Percentiles rank a stretch among this genome's conserved stretches.
Conservation (phyloP, 2,329 filamentous ascomycete species). For the Pseudofabraea citricarpa region DNA sequence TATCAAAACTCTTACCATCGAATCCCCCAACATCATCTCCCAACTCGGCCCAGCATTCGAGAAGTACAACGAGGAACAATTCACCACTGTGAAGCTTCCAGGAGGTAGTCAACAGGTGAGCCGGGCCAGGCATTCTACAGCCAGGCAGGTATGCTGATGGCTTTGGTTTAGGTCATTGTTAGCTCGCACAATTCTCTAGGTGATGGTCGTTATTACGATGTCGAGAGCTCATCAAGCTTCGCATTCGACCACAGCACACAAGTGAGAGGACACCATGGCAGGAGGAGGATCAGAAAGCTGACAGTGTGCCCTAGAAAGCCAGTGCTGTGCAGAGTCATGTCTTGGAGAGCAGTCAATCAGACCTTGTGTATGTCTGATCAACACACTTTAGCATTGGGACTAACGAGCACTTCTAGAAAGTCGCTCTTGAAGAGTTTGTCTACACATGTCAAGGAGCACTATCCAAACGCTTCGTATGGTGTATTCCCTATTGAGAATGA, state of each 20-base stretch:
- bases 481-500: constrained; percentile 78
- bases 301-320: constrained; percentile 64
- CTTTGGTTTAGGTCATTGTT: constrained; percentile 63
- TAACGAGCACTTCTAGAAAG: constrained; percentile 50
- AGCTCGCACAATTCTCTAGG: constrained; percentile 82
- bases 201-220: constrained; percentile 81
- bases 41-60: constrained; percentile 80
- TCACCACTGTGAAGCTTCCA: constrained; percentile 82
- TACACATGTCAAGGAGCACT: constrained; percentile 82
- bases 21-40: constrained; percentile 61
- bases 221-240: constrained; percentile 83
- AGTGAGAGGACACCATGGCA: constrained; percentile 34
- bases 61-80: constrained; percentile 95
- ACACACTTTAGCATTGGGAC: not conserved
- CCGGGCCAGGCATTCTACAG: too few species aligned
- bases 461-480: constrained; percentile 73
- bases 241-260: constrained; percentile 80
- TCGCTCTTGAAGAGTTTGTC: constrained; percentile 75
- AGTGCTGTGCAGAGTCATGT: constrained; percentile 75
- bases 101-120: constrained; percentile 73
- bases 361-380: constrained; percentile 64
- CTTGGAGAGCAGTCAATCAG: constrained; percentile 69
- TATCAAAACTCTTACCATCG: constrained; percentile 79
- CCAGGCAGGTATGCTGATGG: constrained; percentile 18
- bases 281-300: constrained; percentile 5